These are phyloP conservation scores for Malassezia yamatoensis DNA, from an alignment of 1,284 basidiomycete species.

Conservation along the genomic window DNA sequence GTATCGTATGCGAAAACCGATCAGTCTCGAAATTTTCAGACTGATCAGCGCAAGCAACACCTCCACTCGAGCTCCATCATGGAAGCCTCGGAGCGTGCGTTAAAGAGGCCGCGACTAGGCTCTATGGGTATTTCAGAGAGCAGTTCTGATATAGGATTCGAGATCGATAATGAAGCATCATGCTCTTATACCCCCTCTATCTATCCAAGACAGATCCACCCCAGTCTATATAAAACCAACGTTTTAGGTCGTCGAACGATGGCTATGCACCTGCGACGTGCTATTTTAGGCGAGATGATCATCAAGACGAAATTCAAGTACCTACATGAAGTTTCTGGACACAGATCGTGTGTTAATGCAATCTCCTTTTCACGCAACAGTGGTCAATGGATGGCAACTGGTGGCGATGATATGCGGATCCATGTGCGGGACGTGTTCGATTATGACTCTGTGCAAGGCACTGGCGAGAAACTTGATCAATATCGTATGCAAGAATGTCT, in stretches of 20 bases:
- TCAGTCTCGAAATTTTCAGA: neutral
- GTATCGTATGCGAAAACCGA: neutral
- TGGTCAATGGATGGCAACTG: conserved; percentile 17
- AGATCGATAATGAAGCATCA: neutral
- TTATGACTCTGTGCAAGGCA: conserved; percentile 1
- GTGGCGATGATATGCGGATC: conserved; percentile 17
- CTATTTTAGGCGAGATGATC: conserved; percentile 3
- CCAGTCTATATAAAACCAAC: no score
- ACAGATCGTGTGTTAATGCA: conserved; percentile 19
- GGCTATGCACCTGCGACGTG: conserved; percentile 3
- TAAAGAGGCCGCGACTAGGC: neutral
- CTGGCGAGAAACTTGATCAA: neutral
- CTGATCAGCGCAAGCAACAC: neutral
- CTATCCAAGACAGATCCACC: no score
- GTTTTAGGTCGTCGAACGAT: neutral
- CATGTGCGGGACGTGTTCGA: conserved; percentile 17
- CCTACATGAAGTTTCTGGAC: conserved; percentile 15
- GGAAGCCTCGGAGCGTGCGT: neutral
- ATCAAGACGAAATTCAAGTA: conserved; percentile 3
- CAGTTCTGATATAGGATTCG: neutral
- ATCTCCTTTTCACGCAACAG: conserved; percentile 12
- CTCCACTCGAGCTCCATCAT: neutral
- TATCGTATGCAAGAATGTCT: conserved; percentile 12
- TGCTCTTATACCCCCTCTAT: neutral
- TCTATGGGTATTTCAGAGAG: no score